Evolutionary conservation across 768 basidiomycete species (phyloP).

Genomic region (Kondoa subrosea): DNA sequence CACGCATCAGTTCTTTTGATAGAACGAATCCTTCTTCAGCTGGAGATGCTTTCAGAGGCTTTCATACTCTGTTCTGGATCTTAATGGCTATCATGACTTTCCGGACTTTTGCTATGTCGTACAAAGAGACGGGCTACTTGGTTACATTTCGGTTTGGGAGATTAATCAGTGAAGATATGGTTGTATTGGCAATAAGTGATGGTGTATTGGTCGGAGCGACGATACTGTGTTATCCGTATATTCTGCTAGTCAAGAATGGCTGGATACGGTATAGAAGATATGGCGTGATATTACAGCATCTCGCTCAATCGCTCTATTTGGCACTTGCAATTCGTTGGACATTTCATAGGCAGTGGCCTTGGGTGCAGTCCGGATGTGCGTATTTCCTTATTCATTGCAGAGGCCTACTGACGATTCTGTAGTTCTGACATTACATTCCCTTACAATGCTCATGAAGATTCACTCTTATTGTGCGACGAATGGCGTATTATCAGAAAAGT

Average conservation of each 20-base stretch:
- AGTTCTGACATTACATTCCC: slow-evolving; percentile 56
- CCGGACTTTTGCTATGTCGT: slow-evolving; percentile 40
- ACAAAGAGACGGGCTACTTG: slow-evolving; percentile 59
- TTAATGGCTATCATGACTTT: slow-evolving; percentile 62
- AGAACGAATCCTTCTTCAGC: slow-evolving; percentile 16
- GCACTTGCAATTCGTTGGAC: slow-evolving; percentile 69
- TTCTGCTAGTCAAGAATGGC: slow-evolving; percentile 47
- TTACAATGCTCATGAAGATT: slow-evolving; percentile 48
- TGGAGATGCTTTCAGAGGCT: slow-evolving; percentile 30
- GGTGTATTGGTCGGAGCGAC: slow-evolving; percentile 61
- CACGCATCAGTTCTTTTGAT: slow-evolving; percentile 10
- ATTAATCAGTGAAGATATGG: slow-evolving; percentile 70
- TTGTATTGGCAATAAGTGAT: slow-evolving; percentile 68
- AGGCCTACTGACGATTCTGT: not conserved
- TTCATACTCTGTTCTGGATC: slow-evolving; percentile 82
- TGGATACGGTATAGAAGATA: slow-evolving; percentile 68
- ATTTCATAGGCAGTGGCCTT: slow-evolving; percentile 41
- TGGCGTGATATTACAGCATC: slow-evolving; percentile 62
- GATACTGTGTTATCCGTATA: slow-evolving; percentile 61
- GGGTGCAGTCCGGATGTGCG: slow-evolving; percentile 19
- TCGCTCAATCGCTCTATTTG: slow-evolving; percentile 57
- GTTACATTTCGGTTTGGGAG: slow-evolving; percentile 64
- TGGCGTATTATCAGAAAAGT: slow-evolving; percentile 51
- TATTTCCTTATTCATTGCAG: not conserved
- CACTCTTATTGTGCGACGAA: slow-evolving; percentile 85